Evolutionary conservation across 768 basidiomycete species (phyloP), one percentile per base, ranked within the genome.

Genomic region (Gymnopilus junonius): DNA sequence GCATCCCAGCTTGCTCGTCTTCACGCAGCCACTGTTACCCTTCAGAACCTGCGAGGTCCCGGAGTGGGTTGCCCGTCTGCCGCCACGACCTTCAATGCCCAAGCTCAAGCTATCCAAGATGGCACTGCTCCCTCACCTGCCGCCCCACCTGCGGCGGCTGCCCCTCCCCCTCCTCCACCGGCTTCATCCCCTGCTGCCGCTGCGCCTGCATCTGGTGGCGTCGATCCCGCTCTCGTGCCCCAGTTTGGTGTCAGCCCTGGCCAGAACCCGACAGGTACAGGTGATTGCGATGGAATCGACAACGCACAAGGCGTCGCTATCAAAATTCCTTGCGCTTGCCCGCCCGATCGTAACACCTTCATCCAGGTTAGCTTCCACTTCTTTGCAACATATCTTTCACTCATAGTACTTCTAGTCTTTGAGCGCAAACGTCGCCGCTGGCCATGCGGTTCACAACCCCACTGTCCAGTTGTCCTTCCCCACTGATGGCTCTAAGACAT

Each of bases 11-110:
- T 83, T 46, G 78, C 86, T 0, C 86, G 91, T 32, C 77, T 92
- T 62, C 76, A 85, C 50, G 82, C 89, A 27, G 82, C 85, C 5
- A 69, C 86, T 11, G 82, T 90, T 37, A 88, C 91, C 6, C 76
- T 92, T n/a, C 91, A 93, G 76, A 93, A 92, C 73, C 72, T 92
- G 42, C 77, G 81, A 53, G 91, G 90, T 1, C 80, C 87, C 0
- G 91, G 90, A 39, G 73, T 80, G 5, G 91, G 90, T 14, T 92
- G 89, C 71, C 90, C 90, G 5, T 83, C 84, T 14, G 83, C 83
- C 1, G 82, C 88, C 8, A 89, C 90, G 0, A 91, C 88, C 4
- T 85, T 89, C 68, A 66, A 77, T 23, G 84, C 79, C 0, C 80
- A 80, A 45, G 75, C 73, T 31, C 66, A 74, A 58, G 78, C 77